A percentile compares a stretch with the other conserved stretches of the same genome.
phyloP scores from a whole-genome alignment of 495 filamentous ascomycete species.

The Penicillium fimorum region DNA sequence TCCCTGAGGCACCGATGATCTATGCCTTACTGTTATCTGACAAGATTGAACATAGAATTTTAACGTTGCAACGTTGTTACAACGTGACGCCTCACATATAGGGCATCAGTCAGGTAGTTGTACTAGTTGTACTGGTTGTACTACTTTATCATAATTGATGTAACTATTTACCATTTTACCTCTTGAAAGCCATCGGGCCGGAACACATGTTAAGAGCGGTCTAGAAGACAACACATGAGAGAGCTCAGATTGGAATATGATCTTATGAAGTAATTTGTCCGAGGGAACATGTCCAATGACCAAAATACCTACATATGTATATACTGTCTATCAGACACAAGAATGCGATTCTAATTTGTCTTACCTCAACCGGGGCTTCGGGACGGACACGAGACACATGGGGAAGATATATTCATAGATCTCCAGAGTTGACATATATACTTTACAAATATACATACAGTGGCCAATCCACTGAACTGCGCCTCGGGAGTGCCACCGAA shows the following conservation, averaged over 20 bases:
- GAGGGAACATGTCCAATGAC: conserved; percentile 2
- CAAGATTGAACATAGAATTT: not conserved
- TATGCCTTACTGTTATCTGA: not conserved
- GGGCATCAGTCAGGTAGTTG: conserved; percentile 1
- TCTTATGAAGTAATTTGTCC: not conserved
- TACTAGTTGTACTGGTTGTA: not conserved
- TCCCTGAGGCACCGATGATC: conserved; percentile 4
- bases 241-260: conserved; percentile 6
- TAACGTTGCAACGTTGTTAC: no score
- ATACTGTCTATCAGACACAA: not conserved
- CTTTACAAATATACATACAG: not conserved
- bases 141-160: not conserved
- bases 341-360: conserved; percentile 5
- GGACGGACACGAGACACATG: conserved; percentile 9
- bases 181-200: conserved; percentile 2
- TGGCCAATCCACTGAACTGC: conserved; percentile 4
- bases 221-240: conserved; percentile 16
- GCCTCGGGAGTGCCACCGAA: not conserved
- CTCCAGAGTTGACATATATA: not conserved
- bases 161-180: not conserved
- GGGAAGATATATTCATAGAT: conserved; percentile 9
- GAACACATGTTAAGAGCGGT: conserved; percentile 15
- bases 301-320: conserved; percentile 1
- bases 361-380: conserved; percentile 3
- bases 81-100: not conserved